Percentiles rank a stretch among this genome's conserved stretches.
phyloP scores from a whole-genome alignment of 1,139 yeast species.

The Schizosaccharomyces versatilis region DNA sequence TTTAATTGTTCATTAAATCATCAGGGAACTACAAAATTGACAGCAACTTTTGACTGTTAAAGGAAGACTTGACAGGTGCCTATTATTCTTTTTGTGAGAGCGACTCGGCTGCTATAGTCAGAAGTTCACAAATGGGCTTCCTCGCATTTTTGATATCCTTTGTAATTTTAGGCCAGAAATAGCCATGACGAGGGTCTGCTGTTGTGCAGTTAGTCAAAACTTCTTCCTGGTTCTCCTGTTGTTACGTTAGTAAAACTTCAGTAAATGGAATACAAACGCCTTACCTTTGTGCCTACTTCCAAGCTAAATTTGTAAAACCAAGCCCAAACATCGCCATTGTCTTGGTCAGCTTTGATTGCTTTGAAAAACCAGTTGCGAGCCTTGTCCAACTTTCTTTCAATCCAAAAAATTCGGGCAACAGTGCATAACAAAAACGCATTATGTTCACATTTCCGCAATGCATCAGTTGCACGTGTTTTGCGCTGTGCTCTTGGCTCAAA shows the following conservation, averaged over 20 bases:
- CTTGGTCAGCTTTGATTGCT: constrained; percentile 32
- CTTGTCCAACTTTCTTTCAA: constrained; percentile 39
- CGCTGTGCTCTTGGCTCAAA: constrained; percentile 30
- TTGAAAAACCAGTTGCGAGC: constrained; percentile 61
- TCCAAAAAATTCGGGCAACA: constrained; percentile 51
- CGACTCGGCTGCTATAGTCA: constrained; percentile 15
- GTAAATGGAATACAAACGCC: no score
- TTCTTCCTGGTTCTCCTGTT: constrained; percentile 15
- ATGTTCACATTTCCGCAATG: constrained; percentile 44
- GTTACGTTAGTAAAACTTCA: no score
- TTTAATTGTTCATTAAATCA: no score
- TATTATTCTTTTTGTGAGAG: neutral
- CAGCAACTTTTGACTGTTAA: no score
- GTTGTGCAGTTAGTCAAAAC: constrained; percentile 19
- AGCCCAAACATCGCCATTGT: constrained; percentile 59
- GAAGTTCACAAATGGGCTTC: constrained; percentile 22
- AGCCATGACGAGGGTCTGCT: constrained; percentile 38
- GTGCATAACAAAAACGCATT: constrained; percentile 35
- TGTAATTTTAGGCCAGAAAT: constrained; percentile 29
- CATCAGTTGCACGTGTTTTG: constrained; percentile 47
- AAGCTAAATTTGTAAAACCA: constrained; percentile 33
- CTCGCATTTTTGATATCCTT: constrained; percentile 27
- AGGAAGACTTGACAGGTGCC: no score
- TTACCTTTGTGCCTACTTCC: constrained; percentile 17
- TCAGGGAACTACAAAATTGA: no score